A percentile compares a stretch with the other conserved stretches of the same genome.
These are phyloP conservation scores for Trifolium subterraneum DNA, from an alignment of 306 rosid genomes.

Conservation along the genomic window DNA sequence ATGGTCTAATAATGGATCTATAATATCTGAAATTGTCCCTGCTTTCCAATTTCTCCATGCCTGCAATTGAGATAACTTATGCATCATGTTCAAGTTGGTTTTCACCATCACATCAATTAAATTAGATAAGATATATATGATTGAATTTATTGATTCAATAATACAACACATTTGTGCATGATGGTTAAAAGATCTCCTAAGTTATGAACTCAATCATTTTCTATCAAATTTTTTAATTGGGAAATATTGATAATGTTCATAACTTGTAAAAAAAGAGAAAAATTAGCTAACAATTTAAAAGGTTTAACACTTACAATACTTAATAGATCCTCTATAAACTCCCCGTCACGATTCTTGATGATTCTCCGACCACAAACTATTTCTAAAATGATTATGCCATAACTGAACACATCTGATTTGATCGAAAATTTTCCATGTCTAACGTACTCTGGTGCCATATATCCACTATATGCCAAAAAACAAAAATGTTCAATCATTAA, in stretches of 20 bases:
- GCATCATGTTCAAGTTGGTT: background rate
- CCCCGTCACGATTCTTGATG: slow-evolving; percentile 23
- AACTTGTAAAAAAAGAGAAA: background rate
- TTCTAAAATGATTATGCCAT: slow-evolving; percentile 58
- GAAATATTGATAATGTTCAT: too few relatives aligned
- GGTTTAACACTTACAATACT: slow-evolving; percentile 48
- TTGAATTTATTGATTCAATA: too few relatives aligned
- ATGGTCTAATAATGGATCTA: slow-evolving; percentile 44
- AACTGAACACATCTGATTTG: slow-evolving; percentile 56
- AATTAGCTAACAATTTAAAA: background rate
- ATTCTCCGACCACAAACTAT: slow-evolving; percentile 53
- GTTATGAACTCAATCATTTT: too few relatives aligned
- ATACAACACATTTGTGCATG: too few relatives aligned
- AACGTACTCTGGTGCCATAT: slow-evolving; percentile 64
- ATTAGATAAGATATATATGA: too few relatives aligned
- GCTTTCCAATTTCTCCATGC: slow-evolving; percentile 64
- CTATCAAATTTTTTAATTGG: too few relatives aligned
- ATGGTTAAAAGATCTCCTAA: too few relatives aligned
- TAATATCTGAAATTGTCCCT: slow-evolving; percentile 37
- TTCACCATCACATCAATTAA: too few relatives aligned
- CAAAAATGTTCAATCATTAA: background rate
- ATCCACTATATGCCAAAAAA: slow-evolving; percentile 45
- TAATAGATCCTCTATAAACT: slow-evolving; percentile 37
- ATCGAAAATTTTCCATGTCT: slow-evolving; percentile 49
- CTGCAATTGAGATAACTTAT: slow-evolving; percentile 27